Percentiles rank a stretch among this genome's conserved stretches.
phyloP scores from a whole-genome alignment of 2,329 filamentous ascomycete genomes.

The Arthroderma sp. region DNA sequence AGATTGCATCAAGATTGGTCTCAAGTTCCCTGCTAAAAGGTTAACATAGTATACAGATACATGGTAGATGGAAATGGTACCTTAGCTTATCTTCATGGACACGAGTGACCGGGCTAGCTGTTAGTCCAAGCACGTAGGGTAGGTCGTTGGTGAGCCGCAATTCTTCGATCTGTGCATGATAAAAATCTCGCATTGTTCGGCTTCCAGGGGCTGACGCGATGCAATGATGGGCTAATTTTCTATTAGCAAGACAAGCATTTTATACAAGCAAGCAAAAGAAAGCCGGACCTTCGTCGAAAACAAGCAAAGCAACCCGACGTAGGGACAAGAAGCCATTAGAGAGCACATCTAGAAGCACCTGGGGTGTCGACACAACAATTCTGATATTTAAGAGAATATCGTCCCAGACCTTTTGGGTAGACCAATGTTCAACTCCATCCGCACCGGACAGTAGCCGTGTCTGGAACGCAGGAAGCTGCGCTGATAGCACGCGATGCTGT shows the following conservation, averaged over 20 bases:
- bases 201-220: conserved; percentile 49
- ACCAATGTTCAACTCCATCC: conserved; percentile 63
- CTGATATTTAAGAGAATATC: conserved; percentile 48
- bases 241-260: not conserved
- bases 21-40: conserved; percentile 42
- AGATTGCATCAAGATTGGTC: conserved; percentile 53
- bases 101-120: conserved; percentile 62
- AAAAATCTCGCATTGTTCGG: conserved; percentile 60
- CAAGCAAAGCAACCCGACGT: conserved; percentile 49
- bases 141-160: conserved; percentile 20
- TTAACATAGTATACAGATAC: not conserved
- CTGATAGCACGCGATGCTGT: conserved; percentile 47
- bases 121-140: conserved; percentile 64
- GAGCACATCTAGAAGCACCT: conserved; percentile 61
- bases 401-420: conserved; percentile 53
- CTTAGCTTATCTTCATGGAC: conserved; percentile 43
- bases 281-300: conserved; percentile 67
- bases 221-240: conserved; percentile 54
- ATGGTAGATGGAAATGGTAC: conserved; percentile 16
- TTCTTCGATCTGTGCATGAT: conserved; percentile 38
- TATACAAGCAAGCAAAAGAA: not conserved
- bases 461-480: conserved; percentile 45
- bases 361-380: conserved; percentile 66
- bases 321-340: conserved; percentile 60
- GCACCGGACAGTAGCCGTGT: conserved; percentile 52